Evolutionary conservation across 306 rosid species (phyloP), one percentile per base, ranked within the genome.

Genomic region (Oxytropis ochrocephala): DNA sequence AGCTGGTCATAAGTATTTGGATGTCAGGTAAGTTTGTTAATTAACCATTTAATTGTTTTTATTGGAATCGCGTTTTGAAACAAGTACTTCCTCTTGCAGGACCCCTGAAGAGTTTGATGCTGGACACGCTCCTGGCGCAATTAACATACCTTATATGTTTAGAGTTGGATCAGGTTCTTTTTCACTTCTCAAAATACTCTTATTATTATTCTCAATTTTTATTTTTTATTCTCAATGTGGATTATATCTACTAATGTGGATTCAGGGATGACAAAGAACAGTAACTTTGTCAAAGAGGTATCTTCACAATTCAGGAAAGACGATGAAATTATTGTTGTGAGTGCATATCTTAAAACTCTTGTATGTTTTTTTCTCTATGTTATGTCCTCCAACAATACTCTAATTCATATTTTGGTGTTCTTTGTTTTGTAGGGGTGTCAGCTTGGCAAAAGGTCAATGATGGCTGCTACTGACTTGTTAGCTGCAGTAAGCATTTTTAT

Each of bases 1-100:
- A 16, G 98, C 98, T 46, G 97, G 99, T 11, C 92, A 91, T 61
- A 83, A 84, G 7, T 94, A 84, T 77, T 83, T 94, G 78, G 98
- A 91, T 71, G 97, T 94, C 12, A 90, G 97, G 97, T 82, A 27
- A n/a, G n/a, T n/a, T n/a, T n/a, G n/a, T n/a, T 7, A 64, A 36
- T 6, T 59, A 58, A 58, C 24, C 6, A 56, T 7, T 29, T 30
- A 29, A n/a, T 56, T 41, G 0, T 0, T 43, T 43, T 11, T 36
- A 36, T 36, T 58, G 35, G 55, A 49, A 14, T 47, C 6, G 21
- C 3, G 5, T 38, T 17, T 5, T 0, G 6, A 51, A 69, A 69
- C 38, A 14, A 74, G 57, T 35, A 3, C 7, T 17, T 29, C 53
- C 73, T 52, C 52, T 49, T 69, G 49, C 44, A 89, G 99, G 83